A percentile compares a stretch with the other conserved stretches of the same genome.
These are phyloP conservation scores for Coleophoma crateriformis DNA, from an alignment of 2,329 filamentous ascomycete genomes.

Conservation along the genomic window DNA sequence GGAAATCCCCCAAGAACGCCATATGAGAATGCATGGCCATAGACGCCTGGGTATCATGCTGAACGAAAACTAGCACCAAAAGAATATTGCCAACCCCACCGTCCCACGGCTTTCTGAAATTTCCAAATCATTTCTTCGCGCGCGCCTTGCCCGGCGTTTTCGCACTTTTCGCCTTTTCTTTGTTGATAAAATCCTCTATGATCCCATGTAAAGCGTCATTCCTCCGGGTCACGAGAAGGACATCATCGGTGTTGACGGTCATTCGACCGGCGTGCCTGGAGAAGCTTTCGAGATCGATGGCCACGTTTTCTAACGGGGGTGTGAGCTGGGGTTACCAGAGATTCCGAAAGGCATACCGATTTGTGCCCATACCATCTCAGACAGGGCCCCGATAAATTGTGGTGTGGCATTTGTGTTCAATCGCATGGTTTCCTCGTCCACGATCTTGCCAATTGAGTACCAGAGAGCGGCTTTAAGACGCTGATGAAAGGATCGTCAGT, in stretches of 20 bases:
- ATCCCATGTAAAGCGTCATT: conserved; percentile 81
- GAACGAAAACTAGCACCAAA: background rate
- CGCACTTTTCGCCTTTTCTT: conserved; percentile 41
- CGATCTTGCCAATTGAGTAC: conserved; percentile 79
- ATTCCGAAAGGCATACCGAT: conserved; percentile 52
- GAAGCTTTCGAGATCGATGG: conserved; percentile 59
- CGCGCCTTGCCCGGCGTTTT: conserved; percentile 1
- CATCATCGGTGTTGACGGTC: conserved; percentile 79
- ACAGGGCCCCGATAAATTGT: conserved; percentile 81
- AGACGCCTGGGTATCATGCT: no score
- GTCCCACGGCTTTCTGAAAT: no score
- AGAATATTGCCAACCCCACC: conserved; percentile 1
- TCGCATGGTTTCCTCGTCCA: conserved; percentile 74
- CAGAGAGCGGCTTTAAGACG: conserved; percentile 80
- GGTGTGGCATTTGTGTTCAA: conserved; percentile 81
- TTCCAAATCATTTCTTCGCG: background rate
- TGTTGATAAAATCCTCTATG: conserved; percentile 63
- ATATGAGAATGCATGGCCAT: background rate
- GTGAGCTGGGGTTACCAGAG: background rate
- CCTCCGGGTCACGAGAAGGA: conserved; percentile 77
- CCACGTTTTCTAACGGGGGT: conserved; percentile 37
- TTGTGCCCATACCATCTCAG: conserved; percentile 82
- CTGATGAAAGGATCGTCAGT: conserved; percentile 36
- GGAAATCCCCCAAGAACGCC: background rate
- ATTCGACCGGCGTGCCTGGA: conserved; percentile 74